phyloP scores from a whole-genome alignment of 495 filamentous ascomycete species.

The Podospora bellae-mahoneyi region DNA sequence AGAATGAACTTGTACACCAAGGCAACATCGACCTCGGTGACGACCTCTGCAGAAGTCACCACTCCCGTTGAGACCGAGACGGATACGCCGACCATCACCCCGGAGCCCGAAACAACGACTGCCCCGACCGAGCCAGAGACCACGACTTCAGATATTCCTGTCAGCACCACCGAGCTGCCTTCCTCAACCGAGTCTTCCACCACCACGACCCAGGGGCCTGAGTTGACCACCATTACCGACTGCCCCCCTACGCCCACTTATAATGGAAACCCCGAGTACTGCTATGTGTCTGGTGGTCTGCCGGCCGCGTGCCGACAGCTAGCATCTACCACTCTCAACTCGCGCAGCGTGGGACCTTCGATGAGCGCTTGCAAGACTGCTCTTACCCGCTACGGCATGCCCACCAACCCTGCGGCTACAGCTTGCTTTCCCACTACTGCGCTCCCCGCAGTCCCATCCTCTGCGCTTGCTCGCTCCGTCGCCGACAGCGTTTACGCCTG shows the following conservation, averaged over 20 bases:
- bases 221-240: neutral
- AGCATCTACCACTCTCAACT: neutral
- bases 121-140: neutral
- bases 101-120: neutral
- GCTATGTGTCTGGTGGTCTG: neutral
- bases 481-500: neutral
- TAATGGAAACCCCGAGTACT: neutral
- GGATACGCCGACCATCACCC: neutral
- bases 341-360: neutral
- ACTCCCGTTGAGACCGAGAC: neutral
- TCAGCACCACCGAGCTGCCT: neutral
- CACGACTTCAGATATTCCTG: neutral
- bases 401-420: neutral
- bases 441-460: neutral
- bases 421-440: neutral
- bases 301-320: neutral
- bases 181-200: neutral
- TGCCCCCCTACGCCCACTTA: neutral
- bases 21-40: neutral
- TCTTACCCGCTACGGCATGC: neutral
- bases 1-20: constrained; percentile 14
- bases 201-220: neutral
- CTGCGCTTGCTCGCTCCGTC: neutral
- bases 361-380: neutral
- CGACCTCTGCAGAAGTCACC: neutral